Evolutionary conservation across 352 stramenopile species (phyloP).

Genomic region (Pythium oligandrum): DNA sequence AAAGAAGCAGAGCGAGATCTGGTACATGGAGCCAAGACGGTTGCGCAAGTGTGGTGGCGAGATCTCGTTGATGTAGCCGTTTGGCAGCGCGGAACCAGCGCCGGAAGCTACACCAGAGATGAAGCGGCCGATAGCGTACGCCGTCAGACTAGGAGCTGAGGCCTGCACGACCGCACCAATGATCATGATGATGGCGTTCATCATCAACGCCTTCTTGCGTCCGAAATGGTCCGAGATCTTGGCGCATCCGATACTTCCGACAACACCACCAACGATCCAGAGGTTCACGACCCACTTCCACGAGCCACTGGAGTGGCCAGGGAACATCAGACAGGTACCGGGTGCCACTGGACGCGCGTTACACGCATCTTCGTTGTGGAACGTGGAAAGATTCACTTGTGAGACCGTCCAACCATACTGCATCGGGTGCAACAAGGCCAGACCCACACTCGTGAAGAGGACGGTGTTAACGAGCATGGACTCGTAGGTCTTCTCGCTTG

Average conservation of each 20-base stretch:
- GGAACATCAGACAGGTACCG: constrained; percentile 29
- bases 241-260: constrained; percentile 34
- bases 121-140: constrained; percentile 32
- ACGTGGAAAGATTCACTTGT: constrained; percentile 64
- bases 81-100: constrained; percentile 19
- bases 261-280: constrained; percentile 54
- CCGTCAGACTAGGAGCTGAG: constrained; percentile 24
- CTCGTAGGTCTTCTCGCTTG: constrained; percentile 1
- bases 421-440: constrained; percentile 44
- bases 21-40: constrained; percentile 28
- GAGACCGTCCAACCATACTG: constrained; percentile 56
- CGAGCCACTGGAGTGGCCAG: constrained; percentile 35
- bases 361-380: constrained; percentile 46
- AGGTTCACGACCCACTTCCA: constrained; percentile 52
- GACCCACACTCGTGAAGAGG: constrained; percentile 42
- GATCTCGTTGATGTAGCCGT: constrained; percentile 27
- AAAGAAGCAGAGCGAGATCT: constrained; percentile 42
- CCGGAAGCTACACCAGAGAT: constrained; percentile 51
- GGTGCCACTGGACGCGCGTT: constrained; percentile 22
- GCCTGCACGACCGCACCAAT: constrained; percentile 28
- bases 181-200: constrained; percentile 34
- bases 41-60: constrained; percentile 26
- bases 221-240: constrained; percentile 33
- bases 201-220: constrained; percentile 34
- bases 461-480: constrained; percentile 10